A percentile compares a stretch with the other conserved stretches of the same genome.
Conservation (phyloP, 208 protist genomes). For the Leishmania gerbilli region DNA sequence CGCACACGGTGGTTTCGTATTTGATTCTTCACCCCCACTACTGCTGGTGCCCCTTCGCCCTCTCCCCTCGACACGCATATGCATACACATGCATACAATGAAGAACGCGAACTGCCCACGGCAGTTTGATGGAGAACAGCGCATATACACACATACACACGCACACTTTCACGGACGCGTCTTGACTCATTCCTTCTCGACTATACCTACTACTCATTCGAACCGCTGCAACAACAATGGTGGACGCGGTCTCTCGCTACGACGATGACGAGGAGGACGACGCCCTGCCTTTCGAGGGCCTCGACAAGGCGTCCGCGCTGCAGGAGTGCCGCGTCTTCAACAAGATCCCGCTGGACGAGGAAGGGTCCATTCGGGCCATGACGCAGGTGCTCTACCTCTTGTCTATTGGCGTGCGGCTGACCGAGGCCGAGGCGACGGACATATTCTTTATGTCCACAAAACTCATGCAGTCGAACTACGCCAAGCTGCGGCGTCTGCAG, state of each 20-base stretch:
- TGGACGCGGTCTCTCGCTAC: constrained; percentile 35
- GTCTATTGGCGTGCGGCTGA: constrained; percentile 92
- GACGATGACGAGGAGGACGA: constrained; percentile 86
- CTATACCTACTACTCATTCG: background rate
- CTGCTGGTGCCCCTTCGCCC: background rate
- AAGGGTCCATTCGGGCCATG: constrained; percentile 88
- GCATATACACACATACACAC: constrained; percentile 1
- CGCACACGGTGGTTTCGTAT: background rate
- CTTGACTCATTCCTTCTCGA: background rate
- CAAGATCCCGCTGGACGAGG: constrained; percentile 87
- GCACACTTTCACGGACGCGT: background rate
- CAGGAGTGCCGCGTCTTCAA: constrained; percentile 97
- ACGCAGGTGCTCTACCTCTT: constrained; percentile 97
- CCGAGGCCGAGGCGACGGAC: constrained; percentile 95
- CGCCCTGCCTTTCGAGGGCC: constrained; percentile 86
- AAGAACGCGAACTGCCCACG: background rate
- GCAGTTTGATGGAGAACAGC: background rate
- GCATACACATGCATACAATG: background rate
- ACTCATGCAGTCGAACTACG: constrained; percentile 96
- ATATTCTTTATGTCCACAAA: constrained; percentile 99
- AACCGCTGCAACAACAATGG: constrained; percentile 9
- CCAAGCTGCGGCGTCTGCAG: constrained; percentile 96
- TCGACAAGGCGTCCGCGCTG: constrained; percentile 95
- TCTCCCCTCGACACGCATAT: background rate
- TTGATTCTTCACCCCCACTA: background rate